Conservation (phyloP, 805 yeast species). For the Metschnikowia dekortorum region DNA sequence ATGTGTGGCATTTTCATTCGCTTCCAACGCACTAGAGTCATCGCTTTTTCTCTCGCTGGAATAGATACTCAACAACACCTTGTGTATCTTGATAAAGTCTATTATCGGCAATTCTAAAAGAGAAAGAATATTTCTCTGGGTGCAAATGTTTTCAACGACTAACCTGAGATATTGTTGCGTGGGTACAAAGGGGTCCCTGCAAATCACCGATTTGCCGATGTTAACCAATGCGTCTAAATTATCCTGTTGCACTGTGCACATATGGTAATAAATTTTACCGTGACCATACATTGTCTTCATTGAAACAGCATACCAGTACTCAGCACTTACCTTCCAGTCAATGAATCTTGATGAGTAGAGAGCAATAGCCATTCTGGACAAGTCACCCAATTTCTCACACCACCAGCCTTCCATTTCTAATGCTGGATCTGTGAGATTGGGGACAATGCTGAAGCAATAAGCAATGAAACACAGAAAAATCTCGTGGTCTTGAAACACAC, state of each 20-base stretch:
- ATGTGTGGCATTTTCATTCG: slow-evolving; percentile 39
- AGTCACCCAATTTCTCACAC: slow-evolving; percentile 82
- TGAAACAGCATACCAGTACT: slow-evolving; percentile 76
- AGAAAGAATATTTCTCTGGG: slow-evolving; percentile 57
- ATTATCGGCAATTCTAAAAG: slow-evolving; percentile 56
- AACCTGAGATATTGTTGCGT: slow-evolving; percentile 71
- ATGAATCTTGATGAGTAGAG: slow-evolving; percentile 72
- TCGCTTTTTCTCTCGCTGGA: slow-evolving; percentile 5
- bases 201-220: slow-evolving; percentile 72
- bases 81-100: slow-evolving; percentile 63
- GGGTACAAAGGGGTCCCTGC: slow-evolving; percentile 81
- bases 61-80: slow-evolving; percentile 56
- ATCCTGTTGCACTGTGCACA: slow-evolving; percentile 80
- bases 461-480: slow-evolving; percentile 72
- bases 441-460: slow-evolving; percentile 61
- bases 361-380: slow-evolving; percentile 85
- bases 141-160: slow-evolving; percentile 74
- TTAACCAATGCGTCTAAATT: slow-evolving; percentile 73
- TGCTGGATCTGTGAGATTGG: slow-evolving; percentile 50
- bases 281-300: slow-evolving; percentile 74
- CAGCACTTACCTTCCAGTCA: slow-evolving; percentile 82
- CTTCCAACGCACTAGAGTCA: slow-evolving; percentile 4
- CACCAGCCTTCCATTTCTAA: slow-evolving; percentile 67
- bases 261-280: slow-evolving; percentile 82
- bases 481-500: slow-evolving; percentile 72